Percentiles rank a stretch among this genome's conserved stretches.
These are phyloP conservation scores for Crucihimalaya himalaica DNA, from an alignment of 345 rosid species.

Conservation along the genomic window DNA sequence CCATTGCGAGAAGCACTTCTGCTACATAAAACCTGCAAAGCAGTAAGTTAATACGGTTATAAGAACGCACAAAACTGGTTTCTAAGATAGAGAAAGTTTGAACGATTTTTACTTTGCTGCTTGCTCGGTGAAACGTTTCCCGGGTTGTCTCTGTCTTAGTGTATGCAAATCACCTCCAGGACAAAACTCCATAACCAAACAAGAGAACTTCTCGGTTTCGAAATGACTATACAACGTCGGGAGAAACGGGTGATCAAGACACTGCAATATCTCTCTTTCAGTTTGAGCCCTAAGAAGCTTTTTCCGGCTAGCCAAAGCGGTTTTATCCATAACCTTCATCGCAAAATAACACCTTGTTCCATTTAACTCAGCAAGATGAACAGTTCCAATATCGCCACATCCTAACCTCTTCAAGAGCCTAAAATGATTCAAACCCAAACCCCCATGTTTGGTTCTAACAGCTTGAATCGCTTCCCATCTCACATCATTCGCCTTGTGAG, in stretches of 20 bases:
- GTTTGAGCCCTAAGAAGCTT: conserved; percentile 84
- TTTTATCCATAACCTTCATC: conserved; percentile 80
- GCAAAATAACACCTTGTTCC: conserved; percentile 76
- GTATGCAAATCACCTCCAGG: conserved; percentile 93
- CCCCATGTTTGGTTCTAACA: conserved; percentile 65
- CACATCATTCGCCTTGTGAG: conserved; percentile 76
- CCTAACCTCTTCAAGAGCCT: conserved; percentile 76
- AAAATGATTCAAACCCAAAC: conserved; percentile 71
- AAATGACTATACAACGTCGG: conserved; percentile 80
- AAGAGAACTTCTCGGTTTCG: conserved; percentile 81
- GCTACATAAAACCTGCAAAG: conserved; percentile 76
- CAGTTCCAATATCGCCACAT: conserved; percentile 82
- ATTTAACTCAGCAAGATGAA: conserved; percentile 71
- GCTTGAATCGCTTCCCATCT: conserved; percentile 87
- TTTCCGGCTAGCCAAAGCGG: conserved; percentile 72
- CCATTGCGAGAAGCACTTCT: conserved; percentile 80
- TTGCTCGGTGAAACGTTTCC: conserved; percentile 78
- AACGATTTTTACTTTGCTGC: conserved; percentile 63
- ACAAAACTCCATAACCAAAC: conserved; percentile 86
- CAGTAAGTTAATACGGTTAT: background rate
- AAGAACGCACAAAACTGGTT: background rate
- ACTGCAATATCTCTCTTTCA: conserved; percentile 75
- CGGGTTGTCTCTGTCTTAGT: conserved; percentile 77
- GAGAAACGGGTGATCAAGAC: conserved; percentile 81
- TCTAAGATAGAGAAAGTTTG: background rate